Evolutionary conservation across 2,329 filamentous ascomycete genomes (phyloP).

Genomic region (Fulvia fulva): DNA sequence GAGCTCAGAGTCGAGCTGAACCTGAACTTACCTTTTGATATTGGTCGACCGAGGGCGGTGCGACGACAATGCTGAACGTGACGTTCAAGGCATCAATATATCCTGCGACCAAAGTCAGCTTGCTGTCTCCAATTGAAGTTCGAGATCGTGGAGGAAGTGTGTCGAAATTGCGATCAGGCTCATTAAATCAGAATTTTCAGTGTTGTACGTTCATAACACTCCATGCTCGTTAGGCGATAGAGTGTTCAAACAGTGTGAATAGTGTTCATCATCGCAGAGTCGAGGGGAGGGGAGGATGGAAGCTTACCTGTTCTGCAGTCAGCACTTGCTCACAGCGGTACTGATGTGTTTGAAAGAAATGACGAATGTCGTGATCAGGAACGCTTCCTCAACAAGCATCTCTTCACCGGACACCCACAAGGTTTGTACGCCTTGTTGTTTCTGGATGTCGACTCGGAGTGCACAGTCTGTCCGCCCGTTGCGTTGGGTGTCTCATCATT

Average conservation of each 20-base stretch:
- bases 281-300: background rate
- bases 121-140: background rate
- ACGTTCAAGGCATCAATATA: background rate
- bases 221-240: slow-evolving; percentile 46
- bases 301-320: slow-evolving; percentile 22
- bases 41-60: background rate
- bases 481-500: slow-evolving; percentile 63
- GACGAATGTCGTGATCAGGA: slow-evolving; percentile 48
- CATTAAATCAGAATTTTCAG: slow-evolving; percentile 61
- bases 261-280: slow-evolving; percentile 59
- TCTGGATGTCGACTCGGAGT: slow-evolving; percentile 49
- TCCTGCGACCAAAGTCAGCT: slow-evolving; percentile 5
- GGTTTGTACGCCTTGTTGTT: slow-evolving; percentile 61
- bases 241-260: slow-evolving; percentile 69
- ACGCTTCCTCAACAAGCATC: slow-evolving; percentile 67
- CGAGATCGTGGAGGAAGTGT: background rate
- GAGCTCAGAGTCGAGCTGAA: background rate
- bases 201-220: slow-evolving; percentile 56
- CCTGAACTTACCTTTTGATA: slow-evolving; percentile 7
- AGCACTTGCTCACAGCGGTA: slow-evolving; percentile 7
- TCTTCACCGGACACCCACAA: slow-evolving; percentile 53
- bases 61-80: background rate
- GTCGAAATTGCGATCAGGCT: slow-evolving; percentile 12
- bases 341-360: background rate
- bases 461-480: slow-evolving; percentile 65